These are phyloP conservation scores for Talaromyces pinophilus DNA, from an alignment of 2,329 filamentous ascomycete genomes.

Conservation along the genomic window DNA sequence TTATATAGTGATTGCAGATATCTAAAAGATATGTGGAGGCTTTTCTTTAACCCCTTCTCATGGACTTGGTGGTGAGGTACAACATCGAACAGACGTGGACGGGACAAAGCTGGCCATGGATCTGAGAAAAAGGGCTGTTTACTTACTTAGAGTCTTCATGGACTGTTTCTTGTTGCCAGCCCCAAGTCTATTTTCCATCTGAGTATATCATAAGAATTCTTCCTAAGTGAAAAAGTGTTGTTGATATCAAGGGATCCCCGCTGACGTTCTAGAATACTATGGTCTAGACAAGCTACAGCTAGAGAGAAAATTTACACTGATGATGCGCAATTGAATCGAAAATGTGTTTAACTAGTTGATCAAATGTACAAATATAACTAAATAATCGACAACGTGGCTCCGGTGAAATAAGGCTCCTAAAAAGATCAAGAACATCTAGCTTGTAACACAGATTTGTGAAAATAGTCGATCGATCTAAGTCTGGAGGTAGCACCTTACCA, in stretches of 20 bases:
- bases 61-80: neutral
- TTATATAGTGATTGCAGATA: neutral
- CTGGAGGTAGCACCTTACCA: conserved; percentile 25
- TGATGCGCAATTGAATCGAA: neutral
- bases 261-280: neutral
- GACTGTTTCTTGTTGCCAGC: neutral
- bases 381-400: conserved; percentile 5
- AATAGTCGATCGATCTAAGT: conserved; percentile 8
- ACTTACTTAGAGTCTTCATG: neutral
- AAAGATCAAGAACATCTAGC: conserved; percentile 8
- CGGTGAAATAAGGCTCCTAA: conserved; percentile 21
- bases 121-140: neutral
- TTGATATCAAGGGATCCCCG: neutral
- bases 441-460: conserved; percentile 11
- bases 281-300: neutral
- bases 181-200: neutral
- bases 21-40: neutral
- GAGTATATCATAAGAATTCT: neutral
- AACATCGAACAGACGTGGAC: neutral
- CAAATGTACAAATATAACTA: conserved; percentile 21
- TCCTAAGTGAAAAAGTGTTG: too few species aligned
- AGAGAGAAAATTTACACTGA: neutral
- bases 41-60: neutral
- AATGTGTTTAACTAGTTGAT: conserved; percentile 7
- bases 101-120: neutral